phyloP scores from a whole-genome alignment of 2,329 filamentous ascomycete species.

The Emericellopsis atlantica region DNA sequence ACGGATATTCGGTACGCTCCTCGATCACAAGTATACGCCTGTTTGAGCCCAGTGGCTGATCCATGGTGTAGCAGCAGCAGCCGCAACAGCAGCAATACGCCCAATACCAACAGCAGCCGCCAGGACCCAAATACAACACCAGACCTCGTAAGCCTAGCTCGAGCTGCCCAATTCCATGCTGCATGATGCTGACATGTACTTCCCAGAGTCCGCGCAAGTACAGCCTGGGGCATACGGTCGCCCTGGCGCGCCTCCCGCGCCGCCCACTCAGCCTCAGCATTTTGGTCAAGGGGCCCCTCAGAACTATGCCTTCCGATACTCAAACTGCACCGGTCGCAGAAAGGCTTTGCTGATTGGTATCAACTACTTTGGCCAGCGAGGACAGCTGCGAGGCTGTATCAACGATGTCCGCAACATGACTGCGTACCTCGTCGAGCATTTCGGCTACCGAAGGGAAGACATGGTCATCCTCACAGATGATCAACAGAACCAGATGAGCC shows the following conservation, averaged over 20 bases:
- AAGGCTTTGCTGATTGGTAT: constrained; percentile 90
- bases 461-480: constrained; percentile 97
- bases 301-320: constrained; percentile 80
- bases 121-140: constrained; percentile 27
- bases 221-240: neutral
- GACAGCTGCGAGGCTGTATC: constrained; percentile 85
- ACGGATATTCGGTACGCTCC: constrained; percentile 24
- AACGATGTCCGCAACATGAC: constrained; percentile 99
- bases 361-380: constrained; percentile 90
- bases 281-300: constrained; percentile 74
- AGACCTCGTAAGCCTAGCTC: constrained; percentile 28
- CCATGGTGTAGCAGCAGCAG: constrained; percentile 15
- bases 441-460: constrained; percentile 86
- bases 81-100: constrained; percentile 29
- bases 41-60: constrained; percentile 5
- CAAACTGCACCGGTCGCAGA: constrained; percentile 73
- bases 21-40: neutral
- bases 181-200: no score
- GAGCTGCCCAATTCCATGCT: neutral
- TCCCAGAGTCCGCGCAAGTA: no score
- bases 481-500: constrained; percentile 93
- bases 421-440: constrained; percentile 74
- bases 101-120: constrained; percentile 13
- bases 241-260: constrained; percentile 40
- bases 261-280: constrained; percentile 52